Percentiles rank a stretch among this genome's conserved stretches.
Conservation (phyloP, 2,329 filamentous ascomycete genomes). For the Taxawa tesnikishii region DNA sequence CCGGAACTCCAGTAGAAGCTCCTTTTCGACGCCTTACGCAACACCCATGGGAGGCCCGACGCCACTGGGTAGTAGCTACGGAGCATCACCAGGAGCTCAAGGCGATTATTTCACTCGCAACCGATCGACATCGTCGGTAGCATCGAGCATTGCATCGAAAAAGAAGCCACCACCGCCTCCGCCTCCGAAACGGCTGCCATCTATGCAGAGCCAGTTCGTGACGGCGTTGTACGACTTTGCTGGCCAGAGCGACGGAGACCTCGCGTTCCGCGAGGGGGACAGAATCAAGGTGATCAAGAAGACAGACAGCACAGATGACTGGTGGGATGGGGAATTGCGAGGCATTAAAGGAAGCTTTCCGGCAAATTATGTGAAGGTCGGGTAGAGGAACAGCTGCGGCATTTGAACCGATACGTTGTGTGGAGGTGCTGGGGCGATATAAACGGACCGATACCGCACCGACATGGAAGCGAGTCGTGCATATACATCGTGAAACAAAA, state of each 20-base stretch:
- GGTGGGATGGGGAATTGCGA: constrained; percentile 71
- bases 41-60: too few species aligned
- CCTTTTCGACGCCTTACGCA: not conserved
- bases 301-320: constrained; percentile 70
- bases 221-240: constrained; percentile 65
- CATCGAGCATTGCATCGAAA: constrained; percentile 36
- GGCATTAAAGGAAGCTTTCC: constrained; percentile 63
- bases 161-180: constrained; percentile 70
- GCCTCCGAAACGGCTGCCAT: constrained; percentile 45
- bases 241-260: constrained; percentile 56
- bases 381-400: not conserved
- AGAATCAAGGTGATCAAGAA: constrained; percentile 65
- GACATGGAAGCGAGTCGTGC: too few species aligned
- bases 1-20: too few species aligned
- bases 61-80: not conserved
- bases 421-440: too few species aligned
- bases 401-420: too few species aligned
- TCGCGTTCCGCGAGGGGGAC: constrained; percentile 67
- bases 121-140: constrained; percentile 22
- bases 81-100: constrained; percentile 1
- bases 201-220: constrained; percentile 28
- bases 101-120: constrained; percentile 31
- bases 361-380: constrained; percentile 54
- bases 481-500: too few species aligned
- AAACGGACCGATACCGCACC: too few species aligned